Base-by-base conservation (phyloP, 2,329 filamentous ascomycete genomes). In the Cercospora sojina region DNA sequence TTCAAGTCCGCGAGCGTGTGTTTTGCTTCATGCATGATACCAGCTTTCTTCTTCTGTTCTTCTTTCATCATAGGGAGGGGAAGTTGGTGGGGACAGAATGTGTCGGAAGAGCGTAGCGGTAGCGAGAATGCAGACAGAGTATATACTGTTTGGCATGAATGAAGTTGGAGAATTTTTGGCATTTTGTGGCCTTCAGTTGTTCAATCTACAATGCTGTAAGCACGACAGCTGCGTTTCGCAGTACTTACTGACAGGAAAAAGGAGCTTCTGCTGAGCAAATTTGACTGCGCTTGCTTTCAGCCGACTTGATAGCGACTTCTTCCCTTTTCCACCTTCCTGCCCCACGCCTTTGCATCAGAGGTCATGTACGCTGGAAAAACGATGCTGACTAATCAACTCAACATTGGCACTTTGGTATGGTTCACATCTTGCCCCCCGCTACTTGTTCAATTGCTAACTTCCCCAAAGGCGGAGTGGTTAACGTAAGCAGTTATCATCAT, bases 11-110 rank as follows among this genome's bases (percentile, higher is more conserved):
- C 47, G 12, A 27, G 20, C 7, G 20, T 53, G 23, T n/a, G 47
- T 53, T 53, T 53, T 53, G 47, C 23, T 53, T 27, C n/a, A 25
- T 27, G 47, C 47, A 53, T 53, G 47, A 53, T 53, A 53, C 47
- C 47, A 53, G 47, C 47, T 53, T 53, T 53, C 29, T 53, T 25
- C 25, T 53, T 53, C 47, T 53, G 13, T 53, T 25, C 47, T 53
- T 53, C 47, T 23, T 53, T 53, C 47, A 5, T 13, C 23, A 29
- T 27, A 25, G 47, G 47, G 23, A 27, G 23, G 23, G 47, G 47
- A 27, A 16, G 13, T 13, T 8, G 23, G 47, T 1, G 12, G 23
- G 12, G 23, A 41, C 0, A 41, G 35, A 16, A 9, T 5, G 16
- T 35, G 5, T 41, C 35, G 35, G 23, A 41, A 16, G 20, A 53